Base-by-base conservation (phyloP, 352 stramenopile genomes). In the Globisporangium spinosum region DNA sequence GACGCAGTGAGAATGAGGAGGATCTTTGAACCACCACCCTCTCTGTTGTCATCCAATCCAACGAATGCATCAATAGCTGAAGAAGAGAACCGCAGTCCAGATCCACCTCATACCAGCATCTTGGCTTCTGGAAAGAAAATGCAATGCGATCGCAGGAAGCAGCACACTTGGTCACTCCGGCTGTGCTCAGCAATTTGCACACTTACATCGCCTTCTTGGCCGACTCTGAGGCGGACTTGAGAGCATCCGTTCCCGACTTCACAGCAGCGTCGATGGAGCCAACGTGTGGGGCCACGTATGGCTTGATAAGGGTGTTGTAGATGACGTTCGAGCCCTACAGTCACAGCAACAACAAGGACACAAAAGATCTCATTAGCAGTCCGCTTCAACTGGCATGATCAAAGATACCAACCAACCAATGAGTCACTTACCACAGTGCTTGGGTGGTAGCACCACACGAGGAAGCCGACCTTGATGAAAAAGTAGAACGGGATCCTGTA, bases 401-500 rank as follows among this genome's bases (percentile, higher is more conserved):
- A 38, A 35, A 13, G 20, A 34, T 35, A n/a, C 5, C 13, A n/a
- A 34, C 6, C 3, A 12, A 20, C 22, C 27, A 22, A 40, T 35
- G 1, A 5, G 25, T 13, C 29, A 58, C 53, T 58, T 71, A 90
- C 83, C 67, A 80, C 65, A 34, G 87, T 94, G 72, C 65, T 83
- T 57, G 89, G 89, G 74, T 93, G 85, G 81, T 92, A 93, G 66
- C 72, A 80, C 86, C 86, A 96, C 9, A 96, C 81, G 9, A 96
- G 76, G 82, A 96, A 96, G 29, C 62, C 80, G 58, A 96, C 72
- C 84, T 96, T 96, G 72, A 92, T 68, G 62, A 94, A 87, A 71
- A 93, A 95, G 78, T 95, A 95, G 74, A 96, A 93, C 56, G 85
- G 84, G 56, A 93, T 87, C 80, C 77, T 86, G 70, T 12, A 47